Evolutionary conservation across 305 asterid species (phyloP).

Genomic region (Stenogyne calaminthoides): DNA sequence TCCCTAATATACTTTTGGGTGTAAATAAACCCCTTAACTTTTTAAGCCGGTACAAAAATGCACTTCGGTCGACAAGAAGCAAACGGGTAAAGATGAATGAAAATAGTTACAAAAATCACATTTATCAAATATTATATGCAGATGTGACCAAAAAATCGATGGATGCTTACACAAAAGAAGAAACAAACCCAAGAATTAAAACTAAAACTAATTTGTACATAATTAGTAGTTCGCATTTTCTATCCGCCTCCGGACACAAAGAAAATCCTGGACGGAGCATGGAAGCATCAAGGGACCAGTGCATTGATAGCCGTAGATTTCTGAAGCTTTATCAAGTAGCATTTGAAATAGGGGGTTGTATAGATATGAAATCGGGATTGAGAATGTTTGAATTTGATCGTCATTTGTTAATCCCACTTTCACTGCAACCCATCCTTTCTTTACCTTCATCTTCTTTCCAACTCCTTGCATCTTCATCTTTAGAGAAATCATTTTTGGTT

Average conservation of each 20-base stretch:
- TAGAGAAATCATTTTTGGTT: background rate
- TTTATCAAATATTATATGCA: background rate
- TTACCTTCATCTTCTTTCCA: background rate
- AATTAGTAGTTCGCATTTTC: background rate
- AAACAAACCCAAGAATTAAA: background rate
- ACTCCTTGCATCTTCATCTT: background rate
- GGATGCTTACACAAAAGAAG: background rate
- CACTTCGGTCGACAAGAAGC: too few relatives aligned
- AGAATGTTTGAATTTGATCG: background rate
- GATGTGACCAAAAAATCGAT: too few relatives aligned
- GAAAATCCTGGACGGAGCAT: constrained; percentile 44
- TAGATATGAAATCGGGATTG: constrained; percentile 1
- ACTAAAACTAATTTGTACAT: background rate
- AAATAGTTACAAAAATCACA: too few relatives aligned
- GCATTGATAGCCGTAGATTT: constrained; percentile 38
- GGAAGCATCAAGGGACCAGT: constrained; percentile 40
- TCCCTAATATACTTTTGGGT: too few relatives aligned
- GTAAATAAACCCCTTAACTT: too few relatives aligned
- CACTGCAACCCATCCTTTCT: background rate
- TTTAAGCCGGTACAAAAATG: too few relatives aligned
- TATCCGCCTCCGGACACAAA: constrained; percentile 30
- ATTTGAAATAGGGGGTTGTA: constrained; percentile 38
- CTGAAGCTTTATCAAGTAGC: constrained; percentile 47
- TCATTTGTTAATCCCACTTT: background rate
- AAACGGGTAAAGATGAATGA: too few relatives aligned